Evolutionary conservation across 139 green algal genomes (phyloP).

Genomic region (Diplosphaera chodatii): DNA sequence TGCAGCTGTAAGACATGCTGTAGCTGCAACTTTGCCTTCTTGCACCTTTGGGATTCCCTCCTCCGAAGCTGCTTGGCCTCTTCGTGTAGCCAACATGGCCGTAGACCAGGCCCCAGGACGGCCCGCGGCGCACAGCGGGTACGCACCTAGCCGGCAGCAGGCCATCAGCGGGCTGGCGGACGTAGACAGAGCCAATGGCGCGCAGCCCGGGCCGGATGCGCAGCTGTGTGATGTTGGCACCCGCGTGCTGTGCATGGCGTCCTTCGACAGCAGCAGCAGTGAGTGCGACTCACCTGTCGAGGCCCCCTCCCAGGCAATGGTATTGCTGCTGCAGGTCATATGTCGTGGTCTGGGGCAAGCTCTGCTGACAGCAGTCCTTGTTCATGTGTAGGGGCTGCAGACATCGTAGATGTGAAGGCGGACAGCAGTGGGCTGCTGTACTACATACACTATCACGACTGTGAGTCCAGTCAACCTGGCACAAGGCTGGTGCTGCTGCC

Average conservation of each 20-base stretch:
- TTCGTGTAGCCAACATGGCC: too few species aligned
- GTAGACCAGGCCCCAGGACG: too few species aligned
- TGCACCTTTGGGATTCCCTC: too few species aligned
- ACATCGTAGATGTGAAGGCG: constrained; percentile 34
- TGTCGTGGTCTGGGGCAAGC: background rate
- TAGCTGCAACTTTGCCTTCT: too few species aligned
- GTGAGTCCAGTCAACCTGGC: too few species aligned
- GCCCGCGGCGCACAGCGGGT: too few species aligned
- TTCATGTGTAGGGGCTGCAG: constrained; percentile 25
- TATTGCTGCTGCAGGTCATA: background rate
- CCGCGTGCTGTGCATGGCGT: constrained; percentile 29
- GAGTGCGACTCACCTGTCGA: background rate
- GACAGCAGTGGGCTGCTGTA: constrained; percentile 28
- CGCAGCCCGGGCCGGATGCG: background rate
- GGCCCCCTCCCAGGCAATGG: background rate
- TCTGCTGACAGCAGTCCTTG: background rate
- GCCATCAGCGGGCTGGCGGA: background rate
- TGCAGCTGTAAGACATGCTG: too few species aligned
- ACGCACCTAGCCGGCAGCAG: background rate
- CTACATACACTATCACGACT: constrained; percentile 89
- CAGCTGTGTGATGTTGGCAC: constrained; percentile 18
- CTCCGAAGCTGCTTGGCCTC: too few species aligned
- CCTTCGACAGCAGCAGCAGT: constrained; percentile 32
- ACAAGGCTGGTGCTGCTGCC: too few species aligned
- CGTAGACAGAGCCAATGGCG: background rate